A percentile compares a stretch with the other conserved stretches of the same genome.
These are phyloP conservation scores for Cokeromyces recurvatus DNA, from an alignment of 371 early-diverging fungal species.

Conservation along the genomic window DNA sequence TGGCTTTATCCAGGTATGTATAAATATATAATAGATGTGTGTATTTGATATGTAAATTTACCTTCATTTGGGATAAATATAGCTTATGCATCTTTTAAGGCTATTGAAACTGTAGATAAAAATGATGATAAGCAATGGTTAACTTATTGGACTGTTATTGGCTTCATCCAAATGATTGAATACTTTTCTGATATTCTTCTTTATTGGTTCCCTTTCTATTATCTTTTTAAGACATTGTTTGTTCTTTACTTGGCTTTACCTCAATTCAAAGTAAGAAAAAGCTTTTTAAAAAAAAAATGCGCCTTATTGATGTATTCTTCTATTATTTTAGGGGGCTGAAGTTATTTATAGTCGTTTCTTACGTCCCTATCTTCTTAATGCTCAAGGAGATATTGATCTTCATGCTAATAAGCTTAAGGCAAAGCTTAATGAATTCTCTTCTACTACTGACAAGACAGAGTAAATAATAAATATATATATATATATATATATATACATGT, in stretches of 20 bases:
- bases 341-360: slow-evolving; percentile 38
- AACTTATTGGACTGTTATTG: slow-evolving; percentile 65
- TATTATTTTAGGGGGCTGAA: slow-evolving; percentile 34
- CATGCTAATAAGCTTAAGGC: slow-evolving; percentile 13
- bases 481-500: too few relatives aligned
- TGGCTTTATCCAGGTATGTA: slow-evolving; percentile 87
- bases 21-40: too few relatives aligned
- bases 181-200: slow-evolving; percentile 63
- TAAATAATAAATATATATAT: too few relatives aligned
- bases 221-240: slow-evolving; percentile 65
- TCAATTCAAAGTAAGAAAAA: slow-evolving; percentile 34
- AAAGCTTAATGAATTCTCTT: slow-evolving; percentile 7
- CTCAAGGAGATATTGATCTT: slow-evolving; percentile 18
- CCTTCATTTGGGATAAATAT: not conserved
- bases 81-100: slow-evolving; percentile 49
- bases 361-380: slow-evolving; percentile 35
- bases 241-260: slow-evolving; percentile 71
- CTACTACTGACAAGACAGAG: slow-evolving; percentile 11
- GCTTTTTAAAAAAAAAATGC: too few relatives aligned
- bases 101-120: slow-evolving; percentile 63
- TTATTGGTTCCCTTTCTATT: slow-evolving; percentile 79
- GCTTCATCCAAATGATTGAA: slow-evolving; percentile 59
- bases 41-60: too few relatives aligned
- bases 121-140: slow-evolving; percentile 72
- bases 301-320: too few relatives aligned